A percentile compares a stretch with the other conserved stretches of the same genome.
Conservation (phyloP, 176 grass and related monocot genomes). For the Triticum timopheevii region DNA sequence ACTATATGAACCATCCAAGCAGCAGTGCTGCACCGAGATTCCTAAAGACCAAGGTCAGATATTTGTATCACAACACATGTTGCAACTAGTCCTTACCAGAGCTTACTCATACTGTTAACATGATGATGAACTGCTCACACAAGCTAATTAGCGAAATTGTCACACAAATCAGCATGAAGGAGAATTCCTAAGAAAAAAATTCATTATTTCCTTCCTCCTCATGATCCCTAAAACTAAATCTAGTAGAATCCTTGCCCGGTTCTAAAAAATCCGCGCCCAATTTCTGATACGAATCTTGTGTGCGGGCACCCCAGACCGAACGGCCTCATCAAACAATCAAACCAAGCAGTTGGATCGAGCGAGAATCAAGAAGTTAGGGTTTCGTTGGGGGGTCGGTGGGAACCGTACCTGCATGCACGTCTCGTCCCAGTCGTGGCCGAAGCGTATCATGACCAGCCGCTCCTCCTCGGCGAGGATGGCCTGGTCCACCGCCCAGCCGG, state of each 20-base stretch:
- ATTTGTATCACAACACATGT: neutral
- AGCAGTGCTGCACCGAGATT: neutral
- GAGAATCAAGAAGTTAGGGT: neutral
- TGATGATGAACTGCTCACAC: neutral
- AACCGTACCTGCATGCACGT: slow-evolving; percentile 79
- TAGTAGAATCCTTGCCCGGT: too few relatives aligned
- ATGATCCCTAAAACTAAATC: neutral
- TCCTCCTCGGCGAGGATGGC: slow-evolving; percentile 98
- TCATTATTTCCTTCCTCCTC: neutral
- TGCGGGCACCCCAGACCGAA: neutral
- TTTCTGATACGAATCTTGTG: neutral
- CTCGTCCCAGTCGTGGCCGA: slow-evolving; percentile 99
- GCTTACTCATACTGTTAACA: neutral
- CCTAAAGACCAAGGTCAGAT: neutral
- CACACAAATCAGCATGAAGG: neutral
- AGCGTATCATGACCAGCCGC: slow-evolving; percentile 96
- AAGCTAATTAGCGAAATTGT: neutral
- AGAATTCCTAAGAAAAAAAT: neutral
- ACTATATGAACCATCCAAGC: neutral
- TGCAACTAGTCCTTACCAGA: neutral
- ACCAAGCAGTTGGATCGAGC: neutral
- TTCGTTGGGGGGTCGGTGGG: neutral
- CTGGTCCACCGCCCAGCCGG: slow-evolving; percentile 98
- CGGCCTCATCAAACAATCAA: neutral
- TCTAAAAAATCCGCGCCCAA: neutral